Evolutionary conservation across 2,329 filamentous ascomycete species (phyloP), one percentile per base, ranked within the genome.

Genomic region (Graphilbum fragrans): DNA sequence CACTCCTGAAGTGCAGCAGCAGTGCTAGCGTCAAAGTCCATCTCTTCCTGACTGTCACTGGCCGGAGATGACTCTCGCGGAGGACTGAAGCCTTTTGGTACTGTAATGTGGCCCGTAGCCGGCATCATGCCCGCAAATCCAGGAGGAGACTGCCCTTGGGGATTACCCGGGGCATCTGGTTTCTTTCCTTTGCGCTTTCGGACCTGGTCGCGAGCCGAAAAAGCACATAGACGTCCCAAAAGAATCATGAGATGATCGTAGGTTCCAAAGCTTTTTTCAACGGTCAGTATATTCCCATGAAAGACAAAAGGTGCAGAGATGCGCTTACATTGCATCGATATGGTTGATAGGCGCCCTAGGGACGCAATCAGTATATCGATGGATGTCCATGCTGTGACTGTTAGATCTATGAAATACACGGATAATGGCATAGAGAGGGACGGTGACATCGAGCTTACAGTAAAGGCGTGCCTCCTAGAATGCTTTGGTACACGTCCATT

Each of bases 401-500:
- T 23, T 2, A 18, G 22, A 56, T 45, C 32, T 14, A 32, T 12
- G 9, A 17, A 4, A 43, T 10, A 29, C 27, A 39, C 18, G 22
- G 45, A 37, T 46, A 48, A 21, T 47, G 45, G 31, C 35, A 33
- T 4, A 25, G 20, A 22, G 29, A 23, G 9, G 37, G 32, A 37
- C 20, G 23, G 27, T 5, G 19, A 20, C 35, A 36, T 25, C 32
- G 34, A 20, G 72, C 86, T 71, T 66, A 94, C 86, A 95, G 80
- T 37, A 93, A 66, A 47, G 73, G 73, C 34, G 90, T 88, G 9
- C 86, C 90, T 50, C 88, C 92, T 20, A 96, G 66, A 46, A 95
- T 76, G 55, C 85, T 87, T 58, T 95, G 90, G 51, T 90, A 93
- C 9, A 84, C 77, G 57, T 96, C 92, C 67, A 95, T 92, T 59